Conservation (phyloP, 2,329 filamentous ascomycete genomes). For the Diaporthe aspalathi region DNA sequence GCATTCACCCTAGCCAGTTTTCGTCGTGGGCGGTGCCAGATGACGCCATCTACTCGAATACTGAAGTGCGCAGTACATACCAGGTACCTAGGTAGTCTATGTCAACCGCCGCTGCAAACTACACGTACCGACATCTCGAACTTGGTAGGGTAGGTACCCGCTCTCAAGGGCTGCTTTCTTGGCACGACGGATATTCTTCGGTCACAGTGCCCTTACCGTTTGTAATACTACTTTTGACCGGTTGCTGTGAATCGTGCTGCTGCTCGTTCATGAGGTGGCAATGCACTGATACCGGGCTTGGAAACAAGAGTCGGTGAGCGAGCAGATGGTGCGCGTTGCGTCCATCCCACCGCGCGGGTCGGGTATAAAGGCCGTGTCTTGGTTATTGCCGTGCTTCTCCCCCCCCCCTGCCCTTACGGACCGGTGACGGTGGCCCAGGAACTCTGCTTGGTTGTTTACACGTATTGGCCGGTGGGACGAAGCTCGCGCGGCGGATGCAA, state of each 20-base stretch:
- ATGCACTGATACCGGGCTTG: background rate
- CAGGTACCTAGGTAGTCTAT: no score
- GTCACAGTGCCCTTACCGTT: background rate
- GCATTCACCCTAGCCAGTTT: background rate
- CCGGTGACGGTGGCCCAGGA: no score
- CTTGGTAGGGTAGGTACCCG: no score
- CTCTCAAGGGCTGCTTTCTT: background rate
- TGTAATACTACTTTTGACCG: no score
- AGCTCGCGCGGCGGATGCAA: background rate
- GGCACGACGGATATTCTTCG: background rate
- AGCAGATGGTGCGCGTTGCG: background rate
- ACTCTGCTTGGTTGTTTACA: no score
- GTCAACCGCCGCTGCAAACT: no score
- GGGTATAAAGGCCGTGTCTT: background rate
- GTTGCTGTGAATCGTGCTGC: background rate
- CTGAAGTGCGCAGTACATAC: no score
- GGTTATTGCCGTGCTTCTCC: background rate
- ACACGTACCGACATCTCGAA: no score
- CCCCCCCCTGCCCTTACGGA: no score
- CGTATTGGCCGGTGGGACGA: background rate
- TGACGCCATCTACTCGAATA: background rate
- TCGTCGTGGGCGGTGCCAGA: background rate
- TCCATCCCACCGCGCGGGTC: background rate
- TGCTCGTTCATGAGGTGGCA: background rate
- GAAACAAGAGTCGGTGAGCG: slow-evolving; percentile 4